Base-by-base conservation (phyloP, 352 stramenopile species). In the Globisporangium nagaii region DNA sequence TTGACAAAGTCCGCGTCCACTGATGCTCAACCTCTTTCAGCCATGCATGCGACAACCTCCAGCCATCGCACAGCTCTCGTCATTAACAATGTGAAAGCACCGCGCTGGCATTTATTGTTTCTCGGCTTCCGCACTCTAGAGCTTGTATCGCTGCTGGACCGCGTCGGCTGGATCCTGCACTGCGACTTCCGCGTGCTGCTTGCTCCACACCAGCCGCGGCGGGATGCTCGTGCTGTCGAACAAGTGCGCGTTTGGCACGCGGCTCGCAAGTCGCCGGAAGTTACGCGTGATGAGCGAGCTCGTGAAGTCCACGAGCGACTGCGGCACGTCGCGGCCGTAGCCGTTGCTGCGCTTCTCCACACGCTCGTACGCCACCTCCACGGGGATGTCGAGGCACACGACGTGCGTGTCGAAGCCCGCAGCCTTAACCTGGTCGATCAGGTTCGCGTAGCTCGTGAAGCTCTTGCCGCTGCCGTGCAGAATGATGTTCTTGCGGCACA, bases 401-500 rank as follows among this genome's bases (percentile, higher is more conserved):
- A 92, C 77, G 32, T 92, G 79, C 4, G 74, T 58, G 27, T 90
- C 79, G 56, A 88, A 92, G 10, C 75, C 75, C 1, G 76, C 73
- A 0, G 75, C 64, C 41, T 84, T 84, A 15, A 88, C 76, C 47
- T 85, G 73, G 49, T 88, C 75, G 52, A 92, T 73, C 2, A 86
- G 63, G 42, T 51, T 65, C 4, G 75, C 63, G 40, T 90, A 90
- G 53, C 70, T 74, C n/a, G 61, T 75, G 44, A 87, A 86, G 47
- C 68, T 86, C 63, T 88, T 88, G 30, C 82, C 82, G 25, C 72
- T 87, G 52, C 79, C 79, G 53, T 92, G 82, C 22, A 90, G 60
- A 66, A 92, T 90, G 49, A 90, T 80, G 41, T 92, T 92, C 41
- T 81, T 84, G 40, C 78, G 71, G 27, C 73, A 86, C 70, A 88